Percentiles rank a stretch among this genome's conserved stretches.
Evolutionary conservation across 2,329 filamentous ascomycete species (phyloP).

Genomic region (Teratosphaeria nubilosa): DNA sequence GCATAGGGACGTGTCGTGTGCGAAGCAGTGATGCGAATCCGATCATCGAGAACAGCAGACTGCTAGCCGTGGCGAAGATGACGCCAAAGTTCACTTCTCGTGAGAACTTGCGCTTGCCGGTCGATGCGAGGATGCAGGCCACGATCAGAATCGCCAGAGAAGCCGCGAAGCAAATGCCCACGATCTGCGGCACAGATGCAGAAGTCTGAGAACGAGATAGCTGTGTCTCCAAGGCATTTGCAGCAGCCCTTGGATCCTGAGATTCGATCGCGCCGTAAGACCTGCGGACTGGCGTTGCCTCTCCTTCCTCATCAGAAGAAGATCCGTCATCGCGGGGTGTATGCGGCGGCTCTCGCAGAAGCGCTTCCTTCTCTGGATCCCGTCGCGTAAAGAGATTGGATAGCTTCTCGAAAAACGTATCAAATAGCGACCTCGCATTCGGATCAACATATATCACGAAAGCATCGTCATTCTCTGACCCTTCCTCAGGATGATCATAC

Average conservation of each 20-base stretch:
- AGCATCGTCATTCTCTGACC: slow-evolving; percentile 40
- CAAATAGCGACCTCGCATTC: slow-evolving; percentile 54
- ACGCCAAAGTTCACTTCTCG: slow-evolving; percentile 67
- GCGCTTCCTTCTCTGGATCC: slow-evolving; percentile 16
- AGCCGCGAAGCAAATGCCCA: slow-evolving; percentile 46
- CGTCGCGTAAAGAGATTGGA: slow-evolving; percentile 23
- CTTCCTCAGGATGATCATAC: slow-evolving; percentile 71
- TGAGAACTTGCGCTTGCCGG: slow-evolving; percentile 56
- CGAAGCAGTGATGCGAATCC: slow-evolving; percentile 51
- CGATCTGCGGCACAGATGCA: slow-evolving; percentile 13
- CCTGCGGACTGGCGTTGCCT: background rate
- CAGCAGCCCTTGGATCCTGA: background rate
- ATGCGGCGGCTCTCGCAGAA: background rate
- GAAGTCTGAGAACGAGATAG: background rate
- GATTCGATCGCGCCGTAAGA: slow-evolving; percentile 4
- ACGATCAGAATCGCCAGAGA: slow-evolving; percentile 56
- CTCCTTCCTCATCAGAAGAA: slow-evolving; percentile 22
- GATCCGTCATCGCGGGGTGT: slow-evolving; percentile 13
- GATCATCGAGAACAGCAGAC: slow-evolving; percentile 52
- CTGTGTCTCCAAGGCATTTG: background rate
- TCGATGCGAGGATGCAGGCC: slow-evolving; percentile 54
- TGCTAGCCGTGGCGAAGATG: slow-evolving; percentile 57
- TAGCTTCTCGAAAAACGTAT: slow-evolving; percentile 49
- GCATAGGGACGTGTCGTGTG: slow-evolving; percentile 33
- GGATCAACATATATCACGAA: slow-evolving; percentile 71